phyloP scores from a whole-genome alignment of 441 rosid genomes.

The Pelargonium australe region DNA sequence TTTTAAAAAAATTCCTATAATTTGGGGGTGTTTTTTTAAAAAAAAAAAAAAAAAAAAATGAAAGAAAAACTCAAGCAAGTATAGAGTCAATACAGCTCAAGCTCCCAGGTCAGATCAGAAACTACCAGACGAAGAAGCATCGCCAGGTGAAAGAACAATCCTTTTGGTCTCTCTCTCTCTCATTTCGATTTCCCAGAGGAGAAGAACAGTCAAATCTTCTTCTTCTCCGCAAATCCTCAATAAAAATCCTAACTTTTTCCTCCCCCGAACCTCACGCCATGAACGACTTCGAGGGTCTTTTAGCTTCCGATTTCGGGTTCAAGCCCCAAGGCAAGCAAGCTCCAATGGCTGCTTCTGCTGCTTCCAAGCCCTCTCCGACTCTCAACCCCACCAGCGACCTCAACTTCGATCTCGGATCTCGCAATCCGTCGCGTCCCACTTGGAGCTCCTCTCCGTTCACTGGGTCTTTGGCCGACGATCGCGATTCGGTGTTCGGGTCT shows the following conservation, averaged over 20 bases:
- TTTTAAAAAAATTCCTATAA: too few species aligned
- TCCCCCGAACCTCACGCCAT: not conserved
- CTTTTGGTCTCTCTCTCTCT: not conserved
- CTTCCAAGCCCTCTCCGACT: constrained; percentile 6
- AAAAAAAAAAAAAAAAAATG: too few species aligned
- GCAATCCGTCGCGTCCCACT: not conserved
- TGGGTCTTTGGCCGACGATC: not conserved
- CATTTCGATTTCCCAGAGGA: not conserved
- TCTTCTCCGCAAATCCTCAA: not conserved
- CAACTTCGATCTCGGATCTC: constrained; percentile 23
- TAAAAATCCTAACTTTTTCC: not conserved
- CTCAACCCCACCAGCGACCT: constrained; percentile 10
- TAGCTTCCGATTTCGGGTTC: not conserved
- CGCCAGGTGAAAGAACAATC: too few species aligned
- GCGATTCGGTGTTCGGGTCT: constrained; percentile 11
- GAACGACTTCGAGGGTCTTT: not conserved
- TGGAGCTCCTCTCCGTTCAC: not conserved
- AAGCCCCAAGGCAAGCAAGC: not conserved
- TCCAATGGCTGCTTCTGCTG: constrained; percentile 1
- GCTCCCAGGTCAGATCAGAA: too few species aligned
- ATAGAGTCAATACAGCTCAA: too few species aligned
- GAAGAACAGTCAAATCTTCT: not conserved
- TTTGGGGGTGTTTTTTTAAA: too few species aligned
- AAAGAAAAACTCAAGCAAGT: too few species aligned
- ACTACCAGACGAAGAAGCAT: too few species aligned